Base-by-base conservation (phyloP, 1,139 yeast genomes). In the Zygoascus sp. region DNA sequence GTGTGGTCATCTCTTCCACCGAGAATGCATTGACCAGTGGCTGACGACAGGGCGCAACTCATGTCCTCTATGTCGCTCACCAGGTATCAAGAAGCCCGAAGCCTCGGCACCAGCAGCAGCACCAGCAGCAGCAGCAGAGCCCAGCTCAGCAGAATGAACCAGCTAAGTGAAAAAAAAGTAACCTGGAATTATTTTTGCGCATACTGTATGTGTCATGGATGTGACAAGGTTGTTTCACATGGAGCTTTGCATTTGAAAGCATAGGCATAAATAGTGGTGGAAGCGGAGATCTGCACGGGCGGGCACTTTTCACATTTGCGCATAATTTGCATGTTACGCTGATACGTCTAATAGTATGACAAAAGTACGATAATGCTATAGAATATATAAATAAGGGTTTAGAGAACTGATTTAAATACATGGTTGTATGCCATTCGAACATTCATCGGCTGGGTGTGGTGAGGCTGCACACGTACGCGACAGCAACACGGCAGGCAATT, bases 11-110 rank as follows among this genome's bases (percentile, higher is more conserved):
- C 53, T 64, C 25, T 79, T 76, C 61, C 83, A 79, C 60, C 61
- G 61, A 39, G 72, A 65, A 2, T 79, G 83, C 57, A 72, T 79
- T 44, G 83, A 79, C 54, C 72, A 73, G 50, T 79, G 83, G 83
- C 65, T 79, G 9, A 57, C 70, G 22, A 71, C 72, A 13, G 77
- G 80, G 21, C 72, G 77, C 50, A 79, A 79, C 55, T 71, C 74
- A 11, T 79, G 83, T 58, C 84, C 84, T 3, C 60, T 78, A 42
- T 79, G 83, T 54, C 66, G 83, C 25, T 65, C 70, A 2, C 67
- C 67, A 48, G 79, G 77, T 13, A 73, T 72, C 11, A 50, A 53
- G 35, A 45, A 45, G 46, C 34, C 32, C 17, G 27, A 28, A 19
- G 15, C 42, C 20, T 32, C 37, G 3, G 32, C 44, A 2, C 10